These are phyloP conservation scores for Cephalotrichum gorgonifer DNA, from an alignment of 2,329 filamentous ascomycete species.

Conservation along the genomic window DNA sequence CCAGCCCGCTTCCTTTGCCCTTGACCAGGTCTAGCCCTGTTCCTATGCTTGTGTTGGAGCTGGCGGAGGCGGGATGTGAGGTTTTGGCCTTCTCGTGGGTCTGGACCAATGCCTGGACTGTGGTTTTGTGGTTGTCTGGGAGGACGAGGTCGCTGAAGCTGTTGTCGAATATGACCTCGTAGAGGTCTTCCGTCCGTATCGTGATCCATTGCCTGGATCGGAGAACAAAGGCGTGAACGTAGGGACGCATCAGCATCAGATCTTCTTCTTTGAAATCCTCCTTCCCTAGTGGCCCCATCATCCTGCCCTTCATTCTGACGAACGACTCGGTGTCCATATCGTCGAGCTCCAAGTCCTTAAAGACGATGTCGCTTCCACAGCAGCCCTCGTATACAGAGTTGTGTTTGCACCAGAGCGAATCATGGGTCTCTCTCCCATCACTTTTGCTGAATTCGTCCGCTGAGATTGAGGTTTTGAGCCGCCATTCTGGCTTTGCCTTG, in stretches of 20 bases:
- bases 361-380: background rate
- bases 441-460: background rate
- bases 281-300: background rate
- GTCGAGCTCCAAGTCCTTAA: background rate
- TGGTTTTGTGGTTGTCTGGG: constrained; percentile 7
- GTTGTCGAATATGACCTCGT: constrained; percentile 7
- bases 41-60: background rate
- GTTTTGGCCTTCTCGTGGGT: constrained; percentile 8
- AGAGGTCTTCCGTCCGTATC: constrained; percentile 2
- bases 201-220: constrained; percentile 8
- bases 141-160: constrained; percentile 9
- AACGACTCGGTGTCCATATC: background rate
- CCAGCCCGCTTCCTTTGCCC: constrained; percentile 62
- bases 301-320: background rate
- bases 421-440: background rate
- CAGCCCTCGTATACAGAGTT: background rate
- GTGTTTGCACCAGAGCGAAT: background rate
- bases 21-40: constrained; percentile 7
- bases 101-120: constrained; percentile 9
- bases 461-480: background rate
- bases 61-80: background rate
- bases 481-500: constrained; percentile 2
- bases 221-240: constrained; percentile 8
- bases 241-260: constrained; percentile 4
- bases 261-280: constrained; percentile 1